phyloP scores from a whole-genome alignment of 2,329 filamentous ascomycete species.

The Knufia petricola region DNA sequence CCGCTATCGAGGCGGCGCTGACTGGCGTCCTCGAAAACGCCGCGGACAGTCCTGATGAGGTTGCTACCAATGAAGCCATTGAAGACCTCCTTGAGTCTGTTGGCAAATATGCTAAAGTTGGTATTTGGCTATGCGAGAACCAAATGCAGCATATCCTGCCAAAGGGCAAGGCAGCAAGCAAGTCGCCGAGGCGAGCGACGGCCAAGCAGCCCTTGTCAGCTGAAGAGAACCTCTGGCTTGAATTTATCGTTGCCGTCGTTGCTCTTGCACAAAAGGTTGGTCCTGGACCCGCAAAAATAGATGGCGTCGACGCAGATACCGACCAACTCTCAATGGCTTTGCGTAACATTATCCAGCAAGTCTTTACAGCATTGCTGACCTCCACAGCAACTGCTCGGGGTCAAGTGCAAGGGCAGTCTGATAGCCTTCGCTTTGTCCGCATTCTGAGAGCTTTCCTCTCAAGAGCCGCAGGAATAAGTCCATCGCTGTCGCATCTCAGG shows the following conservation, averaged over 20 bases:
- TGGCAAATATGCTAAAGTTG: conserved; percentile 83
- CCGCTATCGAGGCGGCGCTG: conserved; percentile 68
- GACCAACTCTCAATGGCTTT: conserved; percentile 53
- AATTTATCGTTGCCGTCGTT: conserved; percentile 54
- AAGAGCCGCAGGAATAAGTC: conserved; percentile 68
- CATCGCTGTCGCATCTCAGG: conserved; percentile 77
- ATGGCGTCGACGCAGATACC: conserved; percentile 9
- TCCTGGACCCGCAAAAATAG: conserved; percentile 27
- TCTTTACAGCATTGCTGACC: conserved; percentile 76
- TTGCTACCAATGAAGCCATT: conserved; percentile 54
- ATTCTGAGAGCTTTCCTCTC: conserved; percentile 83
- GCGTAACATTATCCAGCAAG: conserved; percentile 74
- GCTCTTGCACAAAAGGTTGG: conserved; percentile 55
- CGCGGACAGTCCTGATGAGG: conserved; percentile 46
- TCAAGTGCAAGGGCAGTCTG: conserved; percentile 22
- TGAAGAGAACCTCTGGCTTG: conserved; percentile 57
- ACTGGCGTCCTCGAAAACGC: conserved; percentile 60
- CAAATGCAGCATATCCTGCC: conserved; percentile 47
- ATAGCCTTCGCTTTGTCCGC: conserved; percentile 64
- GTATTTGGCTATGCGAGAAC: conserved; percentile 88
- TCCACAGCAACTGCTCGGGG: conserved; percentile 51
- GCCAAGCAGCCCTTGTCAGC: conserved; percentile 45
- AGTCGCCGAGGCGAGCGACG: conserved; percentile 36
- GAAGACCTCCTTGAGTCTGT: conserved; percentile 67
- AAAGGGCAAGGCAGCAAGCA: conserved; percentile 27